Percentiles rank a stretch among this genome's conserved stretches.
These are phyloP conservation scores for Setaria italica DNA, from an alignment of 202 grass and related monocot genomes.

Conservation along the genomic window DNA sequence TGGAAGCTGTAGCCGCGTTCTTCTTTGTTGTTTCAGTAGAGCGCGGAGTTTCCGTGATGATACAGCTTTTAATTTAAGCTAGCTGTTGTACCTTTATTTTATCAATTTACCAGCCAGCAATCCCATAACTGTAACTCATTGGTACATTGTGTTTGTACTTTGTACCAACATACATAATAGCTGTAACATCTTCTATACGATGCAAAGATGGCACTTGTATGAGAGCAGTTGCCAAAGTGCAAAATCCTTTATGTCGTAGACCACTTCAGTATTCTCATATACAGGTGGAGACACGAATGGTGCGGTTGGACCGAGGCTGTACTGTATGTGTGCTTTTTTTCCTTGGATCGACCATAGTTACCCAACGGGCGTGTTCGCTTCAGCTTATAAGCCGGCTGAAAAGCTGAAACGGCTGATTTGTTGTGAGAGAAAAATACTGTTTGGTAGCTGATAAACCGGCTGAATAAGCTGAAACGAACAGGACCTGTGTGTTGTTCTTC, in stretches of 20 bases:
- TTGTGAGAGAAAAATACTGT: too few relatives aligned
- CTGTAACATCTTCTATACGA: conserved; percentile 37
- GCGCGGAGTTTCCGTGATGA: conserved; percentile 33
- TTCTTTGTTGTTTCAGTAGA: conserved; percentile 13
- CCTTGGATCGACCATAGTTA: neutral
- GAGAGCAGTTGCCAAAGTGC: neutral
- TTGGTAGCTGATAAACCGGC: too few relatives aligned
- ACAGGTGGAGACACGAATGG: neutral
- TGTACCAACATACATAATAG: conserved; percentile 36
- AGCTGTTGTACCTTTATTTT: conserved; percentile 41
- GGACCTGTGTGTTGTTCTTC: neutral
- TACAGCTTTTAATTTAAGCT: conserved; percentile 48
- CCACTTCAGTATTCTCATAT: neutral
- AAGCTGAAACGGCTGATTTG: too few relatives aligned
- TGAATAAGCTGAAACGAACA: too few relatives aligned
- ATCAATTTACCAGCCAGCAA: conserved; percentile 37
- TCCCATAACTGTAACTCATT: conserved; percentile 36
- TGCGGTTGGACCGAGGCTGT: conserved; percentile 2
- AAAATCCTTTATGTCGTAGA: neutral
- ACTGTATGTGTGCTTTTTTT: neutral
- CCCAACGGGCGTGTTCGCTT: too few relatives aligned
- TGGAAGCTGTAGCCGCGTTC: conserved; percentile 3
- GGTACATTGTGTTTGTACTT: conserved; percentile 47
- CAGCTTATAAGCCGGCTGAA: too few relatives aligned
- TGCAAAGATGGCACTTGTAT: conserved; percentile 24